Base-by-base conservation (phyloP, 306 rosid genomes). In the Casuarina equisetifolia region DNA sequence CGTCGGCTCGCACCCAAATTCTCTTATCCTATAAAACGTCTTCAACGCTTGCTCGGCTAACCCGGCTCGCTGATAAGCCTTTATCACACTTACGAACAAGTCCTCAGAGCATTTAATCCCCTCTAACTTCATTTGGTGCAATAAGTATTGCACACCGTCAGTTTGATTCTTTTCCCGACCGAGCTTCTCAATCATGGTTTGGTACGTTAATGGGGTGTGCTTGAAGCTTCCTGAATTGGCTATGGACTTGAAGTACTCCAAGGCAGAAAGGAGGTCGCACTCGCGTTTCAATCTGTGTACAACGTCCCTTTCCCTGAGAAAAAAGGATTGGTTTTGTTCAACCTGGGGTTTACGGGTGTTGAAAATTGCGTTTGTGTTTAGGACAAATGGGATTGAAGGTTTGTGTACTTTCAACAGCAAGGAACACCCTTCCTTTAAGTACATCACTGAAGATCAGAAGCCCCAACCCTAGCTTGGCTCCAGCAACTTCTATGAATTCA, bases 41-140 rank as follows among this genome's bases (percentile, higher is more conserved):
- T 91, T 91, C 84, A 91, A 74, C 0, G 91, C 91, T 55, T 84
- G 97, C 64, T 92, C 96, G 19, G 89, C 87, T 72, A 83, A 84
- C 43, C 93, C 90, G 19, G 82, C 84, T 54, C 79, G 76, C 70
- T 81, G 69, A 72, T 80, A 86, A 7, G 84, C 82, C 68, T 75
- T 70, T 2, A 92, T 77, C 36, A 95, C 92, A 73, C 61, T 8
- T 3, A 86, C 79, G 69, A 95, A 92, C 75, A 86, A 82, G 12
- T 87, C 92, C 62, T 91, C 97, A 38, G 92, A 88, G 83, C 93
- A 91, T 39, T 74, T 57, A 2, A 95, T 2, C 4, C 81, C 87
- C 20, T 92, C 93, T 69, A 92, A 35, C 80, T 95, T 95, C 97
- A 92, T 95, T 74, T 89, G 92, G 70, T 95, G 95, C 79, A 92